Conservation (phyloP, 2,329 filamentous ascomycete genomes). For the Aspergillus fumigatiaffinis region DNA sequence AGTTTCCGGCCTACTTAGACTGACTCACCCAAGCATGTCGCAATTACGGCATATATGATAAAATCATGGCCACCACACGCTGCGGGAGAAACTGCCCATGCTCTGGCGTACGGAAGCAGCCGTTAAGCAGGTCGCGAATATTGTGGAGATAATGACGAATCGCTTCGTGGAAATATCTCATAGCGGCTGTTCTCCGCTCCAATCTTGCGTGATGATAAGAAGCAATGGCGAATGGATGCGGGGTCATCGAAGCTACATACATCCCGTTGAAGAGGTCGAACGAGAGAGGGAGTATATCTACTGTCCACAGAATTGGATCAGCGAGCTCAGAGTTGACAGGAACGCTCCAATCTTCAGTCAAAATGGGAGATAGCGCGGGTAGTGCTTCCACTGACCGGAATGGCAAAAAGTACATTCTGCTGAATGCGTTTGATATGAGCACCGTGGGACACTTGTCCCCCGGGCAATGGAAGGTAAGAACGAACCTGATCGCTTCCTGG, state of each 20-base stretch:
- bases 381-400: neutral
- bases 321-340: constrained; percentile 5
- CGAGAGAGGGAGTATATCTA: neutral
- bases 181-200: neutral
- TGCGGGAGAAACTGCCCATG: neutral
- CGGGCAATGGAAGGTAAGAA: constrained; percentile 61
- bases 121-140: constrained; percentile 7
- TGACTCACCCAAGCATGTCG: neutral
- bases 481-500: neutral
- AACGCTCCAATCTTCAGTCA: neutral
- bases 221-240: constrained; percentile 13
- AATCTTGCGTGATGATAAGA: constrained; percentile 8
- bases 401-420: constrained; percentile 52
- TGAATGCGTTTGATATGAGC: constrained; percentile 65
- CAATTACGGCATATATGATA: neutral
- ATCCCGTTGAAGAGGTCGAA: neutral
- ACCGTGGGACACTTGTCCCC: constrained; percentile 62
- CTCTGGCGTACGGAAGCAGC: neutral
- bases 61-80: neutral
- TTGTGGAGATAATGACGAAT: constrained; percentile 22
- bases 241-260: neutral
- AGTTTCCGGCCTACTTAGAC: too few species aligned
- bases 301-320: neutral
- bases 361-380: constrained; percentile 16
- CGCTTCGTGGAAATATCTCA: neutral